Evolutionary conservation across 495 filamentous ascomycete species (phyloP).

Genomic region (Penicillium desertorum): DNA sequence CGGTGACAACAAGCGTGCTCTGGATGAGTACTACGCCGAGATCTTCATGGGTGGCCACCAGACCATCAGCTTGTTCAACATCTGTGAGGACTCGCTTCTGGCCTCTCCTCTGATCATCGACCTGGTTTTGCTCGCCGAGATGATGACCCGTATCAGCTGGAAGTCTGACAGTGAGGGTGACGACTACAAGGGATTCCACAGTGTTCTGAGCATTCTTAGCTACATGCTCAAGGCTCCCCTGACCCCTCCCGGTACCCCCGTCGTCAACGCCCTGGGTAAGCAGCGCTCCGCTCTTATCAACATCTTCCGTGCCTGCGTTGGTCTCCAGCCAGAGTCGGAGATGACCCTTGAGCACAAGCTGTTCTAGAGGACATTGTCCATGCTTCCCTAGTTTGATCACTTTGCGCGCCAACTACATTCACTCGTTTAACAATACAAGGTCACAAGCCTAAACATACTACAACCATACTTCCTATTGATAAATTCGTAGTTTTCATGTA

Average conservation of each 20-base stretch:
- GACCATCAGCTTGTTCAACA: constrained; percentile 97
- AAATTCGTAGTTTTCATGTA: background rate
- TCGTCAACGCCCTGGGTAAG: constrained; percentile 95
- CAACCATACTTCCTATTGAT: background rate
- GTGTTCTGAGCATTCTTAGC: constrained; percentile 93
- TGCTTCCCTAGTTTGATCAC: background rate
- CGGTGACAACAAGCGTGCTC: constrained; percentile 96
- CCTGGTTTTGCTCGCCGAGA: constrained; percentile 84
- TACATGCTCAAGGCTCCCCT: constrained; percentile 99
- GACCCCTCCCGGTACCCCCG: constrained; percentile 92
- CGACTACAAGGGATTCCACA: constrained; percentile 92
- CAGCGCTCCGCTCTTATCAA: constrained; percentile 93
- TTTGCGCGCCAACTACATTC: constrained; percentile 34
- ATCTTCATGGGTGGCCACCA: constrained; percentile 99
- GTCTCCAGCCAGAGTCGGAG: constrained; percentile 95
- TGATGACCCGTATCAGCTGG: constrained; percentile 98
- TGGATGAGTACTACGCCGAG: constrained; percentile 99
- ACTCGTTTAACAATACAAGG: constrained; percentile 31
- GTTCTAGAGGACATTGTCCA: constrained; percentile 48
- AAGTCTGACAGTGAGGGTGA: constrained; percentile 59
- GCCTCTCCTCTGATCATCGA: constrained; percentile 99
- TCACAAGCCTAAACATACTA: background rate
- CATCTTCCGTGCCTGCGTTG: constrained; percentile 98
- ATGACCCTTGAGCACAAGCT: constrained; percentile 99
- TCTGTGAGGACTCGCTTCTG: constrained; percentile 96